Percentiles rank a stretch among this genome's conserved stretches.
phyloP scores from a whole-genome alignment of 1,139 yeast species.

The Suhomyces panamericanus region DNA sequence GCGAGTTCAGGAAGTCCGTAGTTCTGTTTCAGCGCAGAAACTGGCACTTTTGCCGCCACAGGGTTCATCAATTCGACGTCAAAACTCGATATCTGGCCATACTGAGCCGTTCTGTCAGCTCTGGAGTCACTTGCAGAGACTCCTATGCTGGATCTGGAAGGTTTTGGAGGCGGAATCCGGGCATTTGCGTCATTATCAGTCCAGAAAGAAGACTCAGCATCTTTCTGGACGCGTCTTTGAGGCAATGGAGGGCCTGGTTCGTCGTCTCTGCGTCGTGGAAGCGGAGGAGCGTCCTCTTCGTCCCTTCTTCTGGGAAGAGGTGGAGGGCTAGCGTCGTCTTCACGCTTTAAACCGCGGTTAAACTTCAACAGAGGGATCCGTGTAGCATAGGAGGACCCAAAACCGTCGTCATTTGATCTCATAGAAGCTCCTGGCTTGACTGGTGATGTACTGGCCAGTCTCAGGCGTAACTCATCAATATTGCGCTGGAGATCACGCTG shows the following conservation, averaged over 20 bases:
- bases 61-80: conserved; percentile 26
- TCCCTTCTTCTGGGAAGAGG: conserved; percentile 13
- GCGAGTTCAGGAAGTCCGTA: too few relatives aligned
- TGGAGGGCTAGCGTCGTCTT: conserved; percentile 9
- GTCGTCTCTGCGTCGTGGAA: conserved; percentile 19
- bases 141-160: conserved; percentile 3
- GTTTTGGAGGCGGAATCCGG: conserved; percentile 16
- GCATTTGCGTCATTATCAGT: conserved; percentile 7
- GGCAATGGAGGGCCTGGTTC: conserved; percentile 16
- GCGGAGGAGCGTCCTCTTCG: conserved; percentile 14
- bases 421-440: conserved; percentile 9
- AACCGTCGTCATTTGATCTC: neutral
- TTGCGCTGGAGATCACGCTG: conserved; percentile 34
- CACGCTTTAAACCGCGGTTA: conserved; percentile 16
- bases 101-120: neutral
- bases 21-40: neutral
- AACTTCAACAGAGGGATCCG: conserved; percentile 22
- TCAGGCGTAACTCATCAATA: conserved; percentile 31
- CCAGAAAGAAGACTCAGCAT: neutral
- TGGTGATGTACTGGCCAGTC: conserved; percentile 30
- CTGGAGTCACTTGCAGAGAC: neutral
- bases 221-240: conserved; percentile 13
- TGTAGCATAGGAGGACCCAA: neutral
- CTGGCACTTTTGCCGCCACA: conserved; percentile 13
- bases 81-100: conserved; percentile 8